Base-by-base conservation (phyloP, 805 yeast species). In the Naumovozyma castellii region DNA sequence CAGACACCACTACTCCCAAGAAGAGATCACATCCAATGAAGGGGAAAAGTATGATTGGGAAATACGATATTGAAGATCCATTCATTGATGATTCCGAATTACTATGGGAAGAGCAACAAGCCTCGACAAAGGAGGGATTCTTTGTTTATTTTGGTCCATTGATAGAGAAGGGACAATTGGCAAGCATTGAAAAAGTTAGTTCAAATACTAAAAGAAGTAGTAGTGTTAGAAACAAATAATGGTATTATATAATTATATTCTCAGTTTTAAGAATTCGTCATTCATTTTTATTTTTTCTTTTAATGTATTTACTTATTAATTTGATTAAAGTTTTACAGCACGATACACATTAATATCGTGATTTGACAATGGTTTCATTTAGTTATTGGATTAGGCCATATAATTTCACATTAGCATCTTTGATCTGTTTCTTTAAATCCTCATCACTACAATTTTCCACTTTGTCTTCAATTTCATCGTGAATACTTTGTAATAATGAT, bases 71-170 rank as follows among this genome's bases (percentile, higher is more conserved):
- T 36, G 79, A 84, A 44, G 99, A 92, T 61, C 98, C 97, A 2
- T 92, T 92, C 54, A 92, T 92, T 43, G 99, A 92, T 64, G 98
- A 92, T 62, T 75, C 85, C 13, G 99, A 92, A 62, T 66, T 87
- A 50, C 73, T 77, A 42, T 83, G 92, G 83, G 98, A 92, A 62
- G 96, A 88, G 59, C 94, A 84, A 53, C 78, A 94, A 6, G 88
- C 90, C 2, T 78, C 90, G 1, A 87, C 96, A 0, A 83, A 83
- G 48, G 97, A 92, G 54, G 98, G 97, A 1, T 92, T 88, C 57
- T 92, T 90, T 50, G 96, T 92, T 0, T 92, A 79, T 61, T 84
- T 87, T 67, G 99, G 99, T 0, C 94, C 95, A 2, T 65, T 90
- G 43, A 77, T 81, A 20, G 88, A 81, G 35, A 78, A 75, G 36